Base-by-base conservation (phyloP, 306 rosid species). In the Inga laurina region DNA sequence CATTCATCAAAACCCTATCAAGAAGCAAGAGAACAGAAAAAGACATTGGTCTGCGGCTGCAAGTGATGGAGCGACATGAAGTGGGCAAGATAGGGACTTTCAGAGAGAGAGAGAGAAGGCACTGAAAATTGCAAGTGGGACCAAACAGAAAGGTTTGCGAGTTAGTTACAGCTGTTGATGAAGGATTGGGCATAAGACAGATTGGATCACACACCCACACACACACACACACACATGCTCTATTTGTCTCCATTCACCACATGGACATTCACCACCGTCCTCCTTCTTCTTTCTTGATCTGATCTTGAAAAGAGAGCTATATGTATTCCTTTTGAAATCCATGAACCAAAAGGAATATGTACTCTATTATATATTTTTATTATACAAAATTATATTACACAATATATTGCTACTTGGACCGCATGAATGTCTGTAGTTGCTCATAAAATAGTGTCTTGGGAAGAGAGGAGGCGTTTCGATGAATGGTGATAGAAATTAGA, bases 101-200 rank as follows among this genome's bases (percentile, higher is more conserved):
- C 4, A 22, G 24, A 5, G n/a, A 72, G 71, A 74, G 30, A 51
- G 24, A 54, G 82, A 72, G 37, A 64, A 48, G 54, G 34, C 49
- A 15, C 37, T 27, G 79, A 52, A 16, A 8, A 66, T 10, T 77
- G 13, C n/a, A 0, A n/a, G 80, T 72, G 90, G 95, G 88, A 61
- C 83, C 84, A 32, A 19, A 73, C 56, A 57, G 9, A n/a, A 72
- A 80, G 45, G 75, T 12, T 43, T 45, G 85, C 49, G 54, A 81
- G 80, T 80, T 77, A 66, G 82, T 74, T 80, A 87, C 90, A 91
- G 91, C 91, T 88, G 91, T 87, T 86, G 68, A 74, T 84, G 92
- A 87, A 57, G 79, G 84, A 85, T 84, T 85, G 86, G 68, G 78
- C 91, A 87, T 46, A 83, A 90, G 84, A 92, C 69, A 74, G 89